phyloP scores from a whole-genome alignment of 2,329 filamentous ascomycete species.

The Xylaria sp. region DNA sequence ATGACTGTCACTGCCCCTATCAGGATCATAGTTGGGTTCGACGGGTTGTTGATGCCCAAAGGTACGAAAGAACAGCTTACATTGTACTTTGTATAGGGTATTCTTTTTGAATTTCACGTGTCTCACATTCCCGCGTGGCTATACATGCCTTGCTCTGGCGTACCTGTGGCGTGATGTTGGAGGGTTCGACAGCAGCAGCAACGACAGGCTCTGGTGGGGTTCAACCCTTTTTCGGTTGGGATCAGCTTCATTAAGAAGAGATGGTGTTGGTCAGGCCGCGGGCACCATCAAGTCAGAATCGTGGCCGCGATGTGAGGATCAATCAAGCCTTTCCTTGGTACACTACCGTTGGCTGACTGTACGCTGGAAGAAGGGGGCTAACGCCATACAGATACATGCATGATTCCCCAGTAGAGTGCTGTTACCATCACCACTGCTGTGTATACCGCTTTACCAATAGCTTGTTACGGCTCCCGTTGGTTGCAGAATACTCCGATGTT shows the following conservation, averaged over 20 bases:
- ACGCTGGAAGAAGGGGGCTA: background rate
- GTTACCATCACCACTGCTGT: background rate
- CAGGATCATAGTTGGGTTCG: background rate
- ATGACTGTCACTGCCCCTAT: background rate
- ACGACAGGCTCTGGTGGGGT: background rate
- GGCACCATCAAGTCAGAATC: background rate
- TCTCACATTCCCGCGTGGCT: conserved; percentile 1
- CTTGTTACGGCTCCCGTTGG: background rate
- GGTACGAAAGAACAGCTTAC: background rate
- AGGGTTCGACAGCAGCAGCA: background rate
- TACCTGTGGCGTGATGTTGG: background rate
- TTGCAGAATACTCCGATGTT: background rate
- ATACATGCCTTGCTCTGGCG: background rate
- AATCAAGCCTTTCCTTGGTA: background rate
- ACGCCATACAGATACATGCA: background rate
- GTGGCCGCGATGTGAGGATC: background rate
- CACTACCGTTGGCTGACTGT: background rate
- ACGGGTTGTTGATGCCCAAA: conserved; percentile 4
- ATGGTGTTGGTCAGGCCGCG: background rate
- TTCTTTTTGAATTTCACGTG: background rate
- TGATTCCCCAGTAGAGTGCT: background rate
- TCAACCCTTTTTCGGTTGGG: background rate
- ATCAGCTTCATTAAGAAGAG: background rate
- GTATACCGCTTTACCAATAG: background rate
- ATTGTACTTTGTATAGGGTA: background rate